Conservation (phyloP, 345 rosid genomes). For the Gossypium herbaceum region DNA sequence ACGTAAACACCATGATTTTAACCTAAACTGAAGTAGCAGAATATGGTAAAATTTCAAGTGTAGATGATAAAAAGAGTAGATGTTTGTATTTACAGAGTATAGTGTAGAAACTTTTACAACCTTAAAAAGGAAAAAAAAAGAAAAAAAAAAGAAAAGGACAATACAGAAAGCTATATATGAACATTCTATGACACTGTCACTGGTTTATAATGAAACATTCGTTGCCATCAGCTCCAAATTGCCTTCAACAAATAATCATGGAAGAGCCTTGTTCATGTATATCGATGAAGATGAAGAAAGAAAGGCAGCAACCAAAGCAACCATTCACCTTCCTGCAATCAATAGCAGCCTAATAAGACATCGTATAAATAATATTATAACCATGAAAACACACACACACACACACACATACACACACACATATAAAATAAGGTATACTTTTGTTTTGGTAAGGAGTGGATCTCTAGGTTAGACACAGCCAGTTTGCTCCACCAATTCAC, state of each 20-base stretch:
- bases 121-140: neutral
- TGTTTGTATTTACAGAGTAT: neutral
- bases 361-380: too few species aligned
- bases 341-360: neutral
- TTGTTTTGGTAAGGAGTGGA: neutral
- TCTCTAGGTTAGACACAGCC: conserved; percentile 23
- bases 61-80: neutral
- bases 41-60: neutral
- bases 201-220: too few species aligned
- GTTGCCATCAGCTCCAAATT: neutral
- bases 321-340: neutral
- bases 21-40: neutral
- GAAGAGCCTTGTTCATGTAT: neutral
- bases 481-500: conserved; percentile 30
- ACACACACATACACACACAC: too few species aligned
- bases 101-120: neutral
- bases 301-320: neutral
- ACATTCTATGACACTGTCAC: neutral
- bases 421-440: neutral
- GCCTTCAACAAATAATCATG: neutral
- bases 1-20: too few species aligned
- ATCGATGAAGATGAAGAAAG: neutral
- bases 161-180: neutral
- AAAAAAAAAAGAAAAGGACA: neutral
- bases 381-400: too few species aligned